Base-by-base conservation (phyloP, 1,139 yeast species). In the Schwanniomyces etchellsii region DNA sequence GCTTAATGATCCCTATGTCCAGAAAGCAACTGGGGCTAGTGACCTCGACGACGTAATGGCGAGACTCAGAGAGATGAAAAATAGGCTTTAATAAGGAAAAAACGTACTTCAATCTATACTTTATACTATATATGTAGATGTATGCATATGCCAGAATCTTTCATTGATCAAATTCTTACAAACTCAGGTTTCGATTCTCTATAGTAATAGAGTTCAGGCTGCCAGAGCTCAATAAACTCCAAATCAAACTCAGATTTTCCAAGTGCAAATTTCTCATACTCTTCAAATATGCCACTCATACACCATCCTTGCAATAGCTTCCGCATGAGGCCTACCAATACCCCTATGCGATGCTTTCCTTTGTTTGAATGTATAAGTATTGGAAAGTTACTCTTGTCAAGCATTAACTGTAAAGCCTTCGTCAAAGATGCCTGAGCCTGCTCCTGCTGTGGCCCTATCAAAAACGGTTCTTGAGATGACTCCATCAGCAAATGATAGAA, bases 281-380 rank as follows among this genome's bases (percentile, higher is more conserved):
- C 98, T 51, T 88, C 96, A 54, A 86, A 91, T 4, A 86, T 82
- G 1, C 96, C 95, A 32, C 95, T 81, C 47, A 85, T 66, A 37
- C 93, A 77, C 98, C 98, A 89, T 2, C 95, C 94, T 54, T 88
- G 96, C 26, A 88, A 62, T 36, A 82, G 54, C 49, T 84, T 85
- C 30, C 98, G 62, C 74, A 89, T 79, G 16, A 85, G 69, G 0
- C 96, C 98, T 12, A 88, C 93, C 27, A 88, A 64, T 2, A 91
- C 88, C 0, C 97, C 97, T 1, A 86, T 89, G 29, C 98, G 60
- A 51, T 91, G 98, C 52, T 91, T 89, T 5, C 98, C 97, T 57
- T 91, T 91, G 52, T 89, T 86, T 3, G 96, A 85, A 53, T 91
- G 97, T 11, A 91, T 74, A 36, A 91, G 64, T 20, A 89, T 76